Evolutionary conservation across 495 filamentous ascomycete species (phyloP).

Genomic region (Recurvomyces mirabilis): DNA sequence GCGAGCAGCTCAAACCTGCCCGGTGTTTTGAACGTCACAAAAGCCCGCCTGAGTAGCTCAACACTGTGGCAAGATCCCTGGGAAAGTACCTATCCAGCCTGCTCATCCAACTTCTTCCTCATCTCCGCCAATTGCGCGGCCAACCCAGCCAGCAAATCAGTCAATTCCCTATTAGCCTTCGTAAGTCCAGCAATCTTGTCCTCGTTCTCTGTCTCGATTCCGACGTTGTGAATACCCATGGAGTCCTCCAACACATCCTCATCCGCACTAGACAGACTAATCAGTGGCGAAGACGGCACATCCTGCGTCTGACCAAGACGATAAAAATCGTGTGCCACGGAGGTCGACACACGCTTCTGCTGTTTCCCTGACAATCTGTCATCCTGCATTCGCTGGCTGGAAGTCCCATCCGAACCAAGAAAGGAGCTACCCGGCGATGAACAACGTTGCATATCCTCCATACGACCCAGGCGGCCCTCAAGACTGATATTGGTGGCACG

Average conservation of each 20-base stretch:
- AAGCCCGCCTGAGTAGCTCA: too few species aligned
- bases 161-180: conserved; percentile 8
- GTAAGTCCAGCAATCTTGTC: conserved; percentile 10
- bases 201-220: conserved; percentile 1
- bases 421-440: conserved; percentile 1
- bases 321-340: conserved; percentile 15
- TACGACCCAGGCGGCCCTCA: conserved; percentile 7
- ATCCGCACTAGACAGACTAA: not conserved
- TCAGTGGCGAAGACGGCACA: not conserved
- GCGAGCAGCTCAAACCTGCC: too few species aligned
- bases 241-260: not conserved
- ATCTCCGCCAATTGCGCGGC: conserved; percentile 11
- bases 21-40: too few species aligned
- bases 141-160: conserved; percentile 13
- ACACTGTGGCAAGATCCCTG: too few species aligned
- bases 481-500: conserved; percentile 4
- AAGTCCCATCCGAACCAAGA: not conserved
- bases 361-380: too few species aligned
- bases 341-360: conserved; percentile 5
- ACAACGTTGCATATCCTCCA: conserved; percentile 4
- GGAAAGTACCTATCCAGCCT: too few species aligned
- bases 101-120: too few species aligned
- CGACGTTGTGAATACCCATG: too few species aligned
- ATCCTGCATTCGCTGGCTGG: not conserved
- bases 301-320: not conserved